phyloP scores from a whole-genome alignment of 805 yeast genomes.

The Lipomyces sp. region DNA sequence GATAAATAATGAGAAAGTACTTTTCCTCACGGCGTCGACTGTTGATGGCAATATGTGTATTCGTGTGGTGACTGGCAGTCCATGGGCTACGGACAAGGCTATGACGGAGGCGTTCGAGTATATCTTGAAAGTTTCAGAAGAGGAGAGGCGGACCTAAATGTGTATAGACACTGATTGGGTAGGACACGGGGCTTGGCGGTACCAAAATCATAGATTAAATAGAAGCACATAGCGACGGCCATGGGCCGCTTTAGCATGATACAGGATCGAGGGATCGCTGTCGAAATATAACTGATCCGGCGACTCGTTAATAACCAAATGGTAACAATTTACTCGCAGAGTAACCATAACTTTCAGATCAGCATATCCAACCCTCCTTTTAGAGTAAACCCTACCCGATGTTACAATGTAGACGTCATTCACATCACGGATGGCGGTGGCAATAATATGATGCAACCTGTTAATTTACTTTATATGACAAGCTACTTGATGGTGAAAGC shows the following conservation, averaged over 20 bases:
- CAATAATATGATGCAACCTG: no score
- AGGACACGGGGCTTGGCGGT: neutral
- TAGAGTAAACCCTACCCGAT: no score
- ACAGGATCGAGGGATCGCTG: neutral
- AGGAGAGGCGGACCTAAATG: constrained; percentile 17
- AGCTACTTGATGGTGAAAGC: no score
- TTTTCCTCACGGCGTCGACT: constrained; percentile 36
- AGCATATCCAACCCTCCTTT: no score
- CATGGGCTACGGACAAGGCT: constrained; percentile 33
- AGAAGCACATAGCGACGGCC: neutral
- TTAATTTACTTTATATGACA: no score
- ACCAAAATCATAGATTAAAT: neutral
- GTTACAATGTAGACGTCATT: no score
- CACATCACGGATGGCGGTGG: no score
- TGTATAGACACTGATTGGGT: neutral
- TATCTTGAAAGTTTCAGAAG: constrained; percentile 26
- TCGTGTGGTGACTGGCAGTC: constrained; percentile 39
- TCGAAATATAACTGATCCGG: neutral
- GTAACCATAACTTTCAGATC: no score
- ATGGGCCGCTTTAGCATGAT: neutral
- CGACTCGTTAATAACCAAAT: no score
- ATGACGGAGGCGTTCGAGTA: constrained; percentile 27
- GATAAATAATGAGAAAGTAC: constrained; percentile 28
- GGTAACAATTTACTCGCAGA: no score
- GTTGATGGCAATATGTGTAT: constrained; percentile 28